Percentiles rank a stretch among this genome's conserved stretches.
These are phyloP conservation scores for Melanopsichium pennsylvanicum DNA, from an alignment of 1,284 basidiomycete genomes.

Conservation along the genomic window DNA sequence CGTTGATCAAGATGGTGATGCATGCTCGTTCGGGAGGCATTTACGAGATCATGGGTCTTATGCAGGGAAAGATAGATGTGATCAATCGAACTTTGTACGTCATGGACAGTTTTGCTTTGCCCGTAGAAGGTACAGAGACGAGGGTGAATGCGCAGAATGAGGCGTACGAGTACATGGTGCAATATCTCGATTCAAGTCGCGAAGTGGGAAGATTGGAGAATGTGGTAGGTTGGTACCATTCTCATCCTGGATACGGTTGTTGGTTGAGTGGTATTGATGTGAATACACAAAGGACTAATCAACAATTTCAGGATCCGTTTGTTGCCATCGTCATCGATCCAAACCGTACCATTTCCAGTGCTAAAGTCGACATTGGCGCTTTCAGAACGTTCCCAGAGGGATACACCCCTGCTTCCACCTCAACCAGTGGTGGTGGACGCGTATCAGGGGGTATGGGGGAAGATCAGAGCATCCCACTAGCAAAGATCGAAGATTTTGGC, in stretches of 20 bases:
- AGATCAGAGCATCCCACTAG: slow-evolving; percentile 90
- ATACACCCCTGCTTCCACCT: slow-evolving; percentile 69
- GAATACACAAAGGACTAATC: slow-evolving; percentile 92
- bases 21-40: slow-evolving; percentile 96
- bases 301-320: slow-evolving; percentile 93
- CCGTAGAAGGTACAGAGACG: slow-evolving; percentile 98
- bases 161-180: slow-evolving; percentile 98
- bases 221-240: slow-evolving; percentile 98
- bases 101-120: slow-evolving; percentile 94
- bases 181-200: slow-evolving; percentile 81
- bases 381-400: slow-evolving; percentile 93
- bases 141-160: slow-evolving; percentile 95
- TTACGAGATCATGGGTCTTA: slow-evolving; percentile 98
- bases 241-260: slow-evolving; percentile 98
- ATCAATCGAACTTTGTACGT: slow-evolving; percentile 78
- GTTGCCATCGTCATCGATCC: slow-evolving; percentile 98
- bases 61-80: slow-evolving; percentile 94
- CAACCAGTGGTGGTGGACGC: slow-evolving; percentile 66
- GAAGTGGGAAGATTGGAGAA: slow-evolving; percentile 85
- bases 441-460: slow-evolving; percentile 33
- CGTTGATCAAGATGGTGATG: slow-evolving; percentile 98
- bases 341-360: slow-evolving; percentile 95
- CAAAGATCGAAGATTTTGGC: slow-evolving; percentile 70
- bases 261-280: slow-evolving; percentile 99
- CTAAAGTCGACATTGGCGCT: slow-evolving; percentile 97